A percentile compares a stretch with the other conserved stretches of the same genome.
These are phyloP conservation scores for Lasiosphaeria ovina DNA, from an alignment of 495 filamentous ascomycete species.

Conservation along the genomic window DNA sequence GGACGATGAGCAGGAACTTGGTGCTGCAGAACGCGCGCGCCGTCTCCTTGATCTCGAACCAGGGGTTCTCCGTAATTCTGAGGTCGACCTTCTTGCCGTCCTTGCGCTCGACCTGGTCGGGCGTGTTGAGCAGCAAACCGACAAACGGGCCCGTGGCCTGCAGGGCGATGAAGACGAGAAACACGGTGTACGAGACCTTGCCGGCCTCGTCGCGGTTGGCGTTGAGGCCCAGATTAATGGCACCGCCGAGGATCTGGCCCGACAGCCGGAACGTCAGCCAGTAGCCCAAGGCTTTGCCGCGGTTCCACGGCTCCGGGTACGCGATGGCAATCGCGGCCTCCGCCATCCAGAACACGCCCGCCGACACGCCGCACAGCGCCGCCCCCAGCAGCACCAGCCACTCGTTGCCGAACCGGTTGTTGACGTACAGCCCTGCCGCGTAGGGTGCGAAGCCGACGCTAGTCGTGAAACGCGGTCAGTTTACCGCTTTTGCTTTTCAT, in stretches of 20 bases:
- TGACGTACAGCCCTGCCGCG: conserved; percentile 63
- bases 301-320: conserved; percentile 63
- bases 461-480: neutral
- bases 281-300: conserved; percentile 57
- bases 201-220: conserved; percentile 50
- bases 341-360: conserved; percentile 66
- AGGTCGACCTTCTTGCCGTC: conserved; percentile 55
- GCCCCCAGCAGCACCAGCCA: conserved; percentile 66
- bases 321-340: conserved; percentile 64
- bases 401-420: conserved; percentile 61
- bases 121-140: conserved; percentile 52
- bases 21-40: conserved; percentile 49
- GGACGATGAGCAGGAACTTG: conserved; percentile 56
- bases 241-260: conserved; percentile 64
- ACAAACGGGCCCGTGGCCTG: conserved; percentile 57
- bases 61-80: conserved; percentile 44
- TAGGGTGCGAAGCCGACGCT: conserved; percentile 63
- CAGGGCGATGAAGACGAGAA: conserved; percentile 59
- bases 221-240: conserved; percentile 62
- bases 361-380: conserved; percentile 61
- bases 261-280: conserved; percentile 62
- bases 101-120: conserved; percentile 53
- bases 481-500: neutral
- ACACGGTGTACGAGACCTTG: conserved; percentile 60
- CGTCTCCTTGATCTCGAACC: conserved; percentile 52